Evolutionary conservation across 768 basidiomycete genomes (phyloP), one percentile per base, ranked within the genome.

Genomic region (Tylopilus subfusipes): DNA sequence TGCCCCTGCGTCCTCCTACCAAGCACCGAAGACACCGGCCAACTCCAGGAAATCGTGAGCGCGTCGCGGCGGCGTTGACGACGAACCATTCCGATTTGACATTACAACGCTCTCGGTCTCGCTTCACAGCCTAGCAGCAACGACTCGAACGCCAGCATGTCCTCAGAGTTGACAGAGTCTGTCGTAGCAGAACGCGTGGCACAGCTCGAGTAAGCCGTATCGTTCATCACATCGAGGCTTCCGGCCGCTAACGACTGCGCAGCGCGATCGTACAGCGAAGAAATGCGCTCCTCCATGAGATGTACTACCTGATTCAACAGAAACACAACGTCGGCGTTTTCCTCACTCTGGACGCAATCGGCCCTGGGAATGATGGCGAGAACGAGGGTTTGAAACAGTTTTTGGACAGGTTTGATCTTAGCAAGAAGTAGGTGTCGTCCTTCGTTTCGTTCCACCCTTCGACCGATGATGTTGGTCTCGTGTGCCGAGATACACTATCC

Each of bases 231-330:
- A 18, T 55, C 48, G 13, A 38, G 10, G 42, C 11, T 13, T 19
- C 22, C 24, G 9, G 13, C 5, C 6, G 19, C 46, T 39, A 4
- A 58, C 33, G 10, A 24, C 22, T 34, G 48, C 56, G 19, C 57
- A 91, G 88, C 66, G 76, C 75, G 59, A 84, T 91, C 57, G 70
- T 82, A 42, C 71, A 77, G 44, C 83, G 82, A 60, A 76, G 88
- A 68, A 85, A 87, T 83, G 83, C 75, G 50, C 78, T 90, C 46
- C 78, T 91, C 66, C 77, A 78, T 40, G 81, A 90, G 68, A 83
- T 91, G 82, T 86, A 81, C 71, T 70, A 73, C 49, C 80, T 91
- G 75, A 77, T 88, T 46, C 78, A 76, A 53, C 76, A 75, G 52
- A 79, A 81, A 62, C 73, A 79, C 48, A 73, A 73, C 58, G 63